A percentile compares a stretch with the other conserved stretches of the same genome.
Evolutionary conservation across 345 rosid species (phyloP).

Genomic region (Rhodomyrtus tomentosa): DNA sequence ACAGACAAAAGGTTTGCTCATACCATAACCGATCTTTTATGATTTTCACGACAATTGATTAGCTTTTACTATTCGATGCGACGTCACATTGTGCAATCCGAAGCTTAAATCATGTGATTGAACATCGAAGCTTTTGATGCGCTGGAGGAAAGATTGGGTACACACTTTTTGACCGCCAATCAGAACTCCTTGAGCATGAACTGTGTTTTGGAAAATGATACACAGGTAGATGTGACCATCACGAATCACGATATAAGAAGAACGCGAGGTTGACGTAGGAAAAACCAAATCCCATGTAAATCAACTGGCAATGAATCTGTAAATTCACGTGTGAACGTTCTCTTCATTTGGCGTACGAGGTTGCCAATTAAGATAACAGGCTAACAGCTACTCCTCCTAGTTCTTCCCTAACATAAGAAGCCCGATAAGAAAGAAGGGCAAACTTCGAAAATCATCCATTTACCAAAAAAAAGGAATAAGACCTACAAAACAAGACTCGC

Average conservation of each 20-base stretch:
- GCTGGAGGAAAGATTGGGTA: neutral
- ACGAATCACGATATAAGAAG: too few species aligned
- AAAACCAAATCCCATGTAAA: neutral
- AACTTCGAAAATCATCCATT: neutral
- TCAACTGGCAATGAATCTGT: neutral
- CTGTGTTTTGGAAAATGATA: neutral
- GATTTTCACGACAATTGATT: neutral
- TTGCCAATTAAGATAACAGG: neutral
- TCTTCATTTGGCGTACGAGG: neutral
- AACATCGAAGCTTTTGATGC: neutral
- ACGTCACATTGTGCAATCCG: neutral
- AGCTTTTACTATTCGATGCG: neutral
- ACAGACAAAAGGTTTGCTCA: neutral
- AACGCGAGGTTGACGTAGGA: neutral
- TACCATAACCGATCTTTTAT: neutral
- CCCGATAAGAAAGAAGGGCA: neutral
- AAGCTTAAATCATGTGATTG: neutral
- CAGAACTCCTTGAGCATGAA: neutral
- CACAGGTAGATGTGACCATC: neutral
- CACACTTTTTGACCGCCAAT: neutral
- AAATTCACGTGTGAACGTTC: neutral
- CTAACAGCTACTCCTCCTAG: neutral
- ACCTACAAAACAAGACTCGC: neutral
- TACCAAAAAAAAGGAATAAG: neutral
- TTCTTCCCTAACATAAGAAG: neutral